Conservation (phyloP, 1,139 yeast genomes). For the Saccharomyces hybrid region DNA sequence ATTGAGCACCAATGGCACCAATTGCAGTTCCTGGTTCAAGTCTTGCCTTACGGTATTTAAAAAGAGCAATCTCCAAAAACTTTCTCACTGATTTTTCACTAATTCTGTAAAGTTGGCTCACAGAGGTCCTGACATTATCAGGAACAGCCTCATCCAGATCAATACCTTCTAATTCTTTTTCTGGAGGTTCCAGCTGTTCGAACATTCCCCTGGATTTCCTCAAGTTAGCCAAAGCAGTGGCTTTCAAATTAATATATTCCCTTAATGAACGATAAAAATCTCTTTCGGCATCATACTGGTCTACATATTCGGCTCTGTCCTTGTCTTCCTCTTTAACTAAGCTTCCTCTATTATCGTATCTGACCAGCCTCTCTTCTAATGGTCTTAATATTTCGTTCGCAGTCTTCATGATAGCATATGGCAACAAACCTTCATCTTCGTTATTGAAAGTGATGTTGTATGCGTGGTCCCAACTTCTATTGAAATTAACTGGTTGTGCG, state of each 20-base stretch:
- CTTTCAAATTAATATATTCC: conserved; percentile 52
- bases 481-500: conserved; percentile 90
- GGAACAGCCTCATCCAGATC: conserved; percentile 43
- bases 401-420: conserved; percentile 56
- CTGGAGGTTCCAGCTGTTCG: conserved; percentile 40
- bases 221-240: conserved; percentile 46
- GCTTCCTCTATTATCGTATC: conserved; percentile 70
- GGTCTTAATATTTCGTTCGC: conserved; percentile 57
- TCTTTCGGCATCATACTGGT: conserved; percentile 80
- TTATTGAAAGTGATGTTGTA: conserved; percentile 59
- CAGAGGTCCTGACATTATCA: conserved; percentile 39
- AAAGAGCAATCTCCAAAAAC: conserved; percentile 70
- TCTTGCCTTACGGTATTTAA: conserved; percentile 79
- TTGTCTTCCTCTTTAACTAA: conserved; percentile 39
- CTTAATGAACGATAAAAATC: conserved; percentile 70
- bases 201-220: conserved; percentile 50
- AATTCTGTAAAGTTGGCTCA: conserved; percentile 69
- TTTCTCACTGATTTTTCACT: conserved; percentile 52
- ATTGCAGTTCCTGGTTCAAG: conserved; percentile 99
- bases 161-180: conserved; percentile 35
- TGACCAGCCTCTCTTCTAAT: conserved; percentile 47
- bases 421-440: conserved; percentile 52
- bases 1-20: conserved; percentile 98
- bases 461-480: conserved; percentile 93
- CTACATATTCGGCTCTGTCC: conserved; percentile 54